Evolutionary conservation across 768 basidiomycete species (phyloP).

Genomic region (Trametes gibbosa): DNA sequence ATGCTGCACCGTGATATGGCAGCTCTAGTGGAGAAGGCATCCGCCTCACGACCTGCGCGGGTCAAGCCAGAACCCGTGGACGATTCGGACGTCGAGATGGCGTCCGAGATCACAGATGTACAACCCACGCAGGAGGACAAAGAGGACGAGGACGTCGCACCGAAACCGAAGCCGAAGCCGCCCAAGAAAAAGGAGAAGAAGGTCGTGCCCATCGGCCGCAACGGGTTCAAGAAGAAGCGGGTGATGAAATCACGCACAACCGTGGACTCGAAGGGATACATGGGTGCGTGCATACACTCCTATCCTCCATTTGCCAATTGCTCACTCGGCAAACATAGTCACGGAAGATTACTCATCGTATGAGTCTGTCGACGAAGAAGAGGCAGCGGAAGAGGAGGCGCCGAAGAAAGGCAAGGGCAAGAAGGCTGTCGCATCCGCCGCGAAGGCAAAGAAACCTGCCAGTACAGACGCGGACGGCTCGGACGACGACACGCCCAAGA

Average conservation of each 20-base stretch:
- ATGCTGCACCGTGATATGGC: no score
- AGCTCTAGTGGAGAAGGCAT: slow-evolving; percentile 18
- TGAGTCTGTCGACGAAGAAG: slow-evolving; percentile 71
- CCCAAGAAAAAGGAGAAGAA: slow-evolving; percentile 48
- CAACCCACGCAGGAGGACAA: slow-evolving; percentile 23
- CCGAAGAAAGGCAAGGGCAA: neutral
- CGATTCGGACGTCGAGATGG: slow-evolving; percentile 28
- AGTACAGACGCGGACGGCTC: neutral
- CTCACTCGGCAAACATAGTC: slow-evolving; percentile 39
- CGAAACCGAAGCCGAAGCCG: slow-evolving; percentile 31
- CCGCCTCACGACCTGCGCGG: slow-evolving; percentile 10
- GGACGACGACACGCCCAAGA: slow-evolving; percentile 8
- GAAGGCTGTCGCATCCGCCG: slow-evolving; percentile 10
- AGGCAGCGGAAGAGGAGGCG: slow-evolving; percentile 28
- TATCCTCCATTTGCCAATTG: neutral
- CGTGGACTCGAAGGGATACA: slow-evolving; percentile 69
- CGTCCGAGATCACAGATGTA: slow-evolving; percentile 19
- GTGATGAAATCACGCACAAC: slow-evolving; percentile 55
- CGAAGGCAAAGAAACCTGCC: slow-evolving; percentile 6
- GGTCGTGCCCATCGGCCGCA: slow-evolving; percentile 68
- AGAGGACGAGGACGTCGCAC: slow-evolving; percentile 26
- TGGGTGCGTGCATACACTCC: slow-evolving; percentile 43
- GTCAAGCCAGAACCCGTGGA: slow-evolving; percentile 26
- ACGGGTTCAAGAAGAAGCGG: slow-evolving; percentile 73
- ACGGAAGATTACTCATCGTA: slow-evolving; percentile 80